Evolutionary conservation across 495 filamentous ascomycete species (phyloP).

Genomic region (Penicillium roqueforti): DNA sequence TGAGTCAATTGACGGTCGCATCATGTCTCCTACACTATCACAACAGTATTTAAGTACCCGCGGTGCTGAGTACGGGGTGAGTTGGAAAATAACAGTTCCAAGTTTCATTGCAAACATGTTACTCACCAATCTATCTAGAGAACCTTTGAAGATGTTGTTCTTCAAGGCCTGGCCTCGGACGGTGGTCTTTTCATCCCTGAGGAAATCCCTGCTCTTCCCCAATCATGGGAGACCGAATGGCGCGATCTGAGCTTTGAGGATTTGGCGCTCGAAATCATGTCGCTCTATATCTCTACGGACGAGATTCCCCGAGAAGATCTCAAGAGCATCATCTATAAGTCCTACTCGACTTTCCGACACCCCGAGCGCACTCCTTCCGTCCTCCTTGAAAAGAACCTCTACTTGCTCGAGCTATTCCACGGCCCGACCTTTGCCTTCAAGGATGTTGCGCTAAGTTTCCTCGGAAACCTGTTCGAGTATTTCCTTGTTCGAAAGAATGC

Average conservation of each 20-base stretch:
- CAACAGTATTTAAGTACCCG: conserved; percentile 80
- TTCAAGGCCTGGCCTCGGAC: conserved; percentile 86
- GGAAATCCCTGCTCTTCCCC: conserved; percentile 55
- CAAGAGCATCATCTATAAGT: conserved; percentile 69
- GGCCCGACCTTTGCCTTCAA: conserved; percentile 97
- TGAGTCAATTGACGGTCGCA: background rate
- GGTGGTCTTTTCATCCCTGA: conserved; percentile 90
- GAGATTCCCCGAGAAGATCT: conserved; percentile 82
- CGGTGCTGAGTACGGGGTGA: conserved; percentile 73
- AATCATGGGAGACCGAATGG: conserved; percentile 53
- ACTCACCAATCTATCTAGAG: background rate
- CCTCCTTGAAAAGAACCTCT: conserved; percentile 64
- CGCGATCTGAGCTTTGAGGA: conserved; percentile 71
- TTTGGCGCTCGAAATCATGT: conserved; percentile 62
- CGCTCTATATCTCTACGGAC: conserved; percentile 71
- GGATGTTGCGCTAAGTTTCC: conserved; percentile 76
- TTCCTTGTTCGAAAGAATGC: conserved; percentile 80
- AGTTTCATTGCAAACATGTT: background rate
- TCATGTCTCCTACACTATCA: conserved; percentile 38
- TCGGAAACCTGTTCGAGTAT: conserved; percentile 96
- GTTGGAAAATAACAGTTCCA: conserved; percentile 11
- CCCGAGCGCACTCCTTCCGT: conserved; percentile 56
- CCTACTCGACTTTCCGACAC: conserved; percentile 82
- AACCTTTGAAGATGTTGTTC: conserved; percentile 84
- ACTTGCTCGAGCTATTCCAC: conserved; percentile 93